Conservation (phyloP, 352 stramenopile species). For the Globisporangium middletonii region DNA sequence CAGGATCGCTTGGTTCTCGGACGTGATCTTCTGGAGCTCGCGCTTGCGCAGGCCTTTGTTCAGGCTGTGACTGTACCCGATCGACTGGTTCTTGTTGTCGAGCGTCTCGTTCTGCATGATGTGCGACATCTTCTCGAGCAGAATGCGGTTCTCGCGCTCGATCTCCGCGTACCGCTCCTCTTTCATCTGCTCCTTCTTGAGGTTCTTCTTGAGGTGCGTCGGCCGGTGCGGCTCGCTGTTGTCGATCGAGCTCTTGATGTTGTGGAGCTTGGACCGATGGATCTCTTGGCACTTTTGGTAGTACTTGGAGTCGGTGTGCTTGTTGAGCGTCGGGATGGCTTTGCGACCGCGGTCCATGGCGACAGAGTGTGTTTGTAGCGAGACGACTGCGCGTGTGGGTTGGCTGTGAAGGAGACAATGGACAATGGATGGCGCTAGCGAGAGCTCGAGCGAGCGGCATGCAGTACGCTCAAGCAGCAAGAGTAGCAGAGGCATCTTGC, state of each 20-base stretch:
- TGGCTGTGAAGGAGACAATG: background rate
- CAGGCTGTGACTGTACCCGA: conserved; percentile 70
- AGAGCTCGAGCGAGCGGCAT: background rate
- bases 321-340: conserved; percentile 83
- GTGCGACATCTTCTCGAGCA: conserved; percentile 96
- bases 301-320: conserved; percentile 82
- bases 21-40: conserved; percentile 83
- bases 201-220: conserved; percentile 91
- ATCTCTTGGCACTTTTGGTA: conserved; percentile 86
- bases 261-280: conserved; percentile 69
- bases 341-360: conserved; percentile 83
- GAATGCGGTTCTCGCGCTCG: conserved; percentile 94
- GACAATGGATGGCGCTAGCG: background rate
- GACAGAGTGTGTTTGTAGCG: background rate
- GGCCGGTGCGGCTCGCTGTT: conserved; percentile 90
- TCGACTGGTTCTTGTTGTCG: conserved; percentile 83
- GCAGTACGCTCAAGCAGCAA: background rate
- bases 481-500: no score
- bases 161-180: conserved; percentile 94
- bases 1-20: conserved; percentile 85
- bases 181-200: conserved; percentile 97
- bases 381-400: background rate
- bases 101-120: conserved; percentile 90
- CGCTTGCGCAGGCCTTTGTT: conserved; percentile 82
- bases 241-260: conserved; percentile 94